Evolutionary conservation across 108 stramenopile genomes (phyloP), one percentile per base, ranked within the genome.

Genomic region (Schizochytrium sp.): DNA sequence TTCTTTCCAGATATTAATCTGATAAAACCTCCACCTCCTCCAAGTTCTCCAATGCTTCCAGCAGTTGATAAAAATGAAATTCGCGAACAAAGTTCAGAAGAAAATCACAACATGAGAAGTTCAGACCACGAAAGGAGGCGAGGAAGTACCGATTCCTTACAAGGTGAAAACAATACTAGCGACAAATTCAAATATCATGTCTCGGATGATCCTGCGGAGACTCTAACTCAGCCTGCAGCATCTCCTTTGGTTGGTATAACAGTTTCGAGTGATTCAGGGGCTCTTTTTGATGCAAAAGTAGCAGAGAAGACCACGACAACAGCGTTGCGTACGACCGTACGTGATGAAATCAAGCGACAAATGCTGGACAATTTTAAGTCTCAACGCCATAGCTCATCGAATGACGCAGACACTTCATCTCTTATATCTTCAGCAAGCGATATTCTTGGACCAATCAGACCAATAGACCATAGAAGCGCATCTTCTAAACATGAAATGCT

Each of bases 321-420:
- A 17, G 17, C 57, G 57, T 17, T 17, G 57, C 57, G 57, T 17
- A 58, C 10, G 64, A 69, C 28, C 12, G 15, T 69, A 7, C 64
- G 64, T 7, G 47, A 83, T 2, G 10, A 17, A 5, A 40, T 83
- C 47, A 83, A 83, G 76, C 76, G 53, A 13, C 47, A 83, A 53
- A 83, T 83, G 76, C 47, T 49, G 15, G 8, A 47, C 7, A 83
- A 83, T 3, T 83, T 83, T 40, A 69, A 69, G 64, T 2, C 42
- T 69, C 12, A 69, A 15, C 64, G 3, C 12, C 64, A 69, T 38
- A 12, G 64, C 10, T 15, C 19, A 15, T 28, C 28, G 28, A 28
- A 28, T 28, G 28, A 28, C 28, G 28, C 28, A 28, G 28, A 28
- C 28, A 28, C 28, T 28, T 28, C 28, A 28, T 28, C 28, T 28